Evolutionary conservation across 345 rosid species (phyloP).

Genomic region (Orychophragmus violaceus): DNA sequence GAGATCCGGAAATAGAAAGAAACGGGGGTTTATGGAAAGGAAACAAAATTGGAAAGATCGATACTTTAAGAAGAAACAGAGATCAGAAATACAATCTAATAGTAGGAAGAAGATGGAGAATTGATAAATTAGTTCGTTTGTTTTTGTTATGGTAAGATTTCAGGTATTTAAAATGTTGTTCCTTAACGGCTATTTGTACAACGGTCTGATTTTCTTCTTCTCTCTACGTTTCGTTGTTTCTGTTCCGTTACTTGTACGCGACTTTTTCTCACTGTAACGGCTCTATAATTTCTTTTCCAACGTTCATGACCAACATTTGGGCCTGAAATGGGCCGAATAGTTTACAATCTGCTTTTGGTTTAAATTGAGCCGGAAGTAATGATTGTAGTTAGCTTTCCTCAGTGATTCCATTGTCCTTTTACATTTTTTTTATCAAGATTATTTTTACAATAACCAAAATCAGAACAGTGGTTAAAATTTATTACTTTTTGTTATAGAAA

Average conservation of each 20-base stretch:
- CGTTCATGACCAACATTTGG: neutral
- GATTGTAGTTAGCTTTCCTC: too few relatives aligned
- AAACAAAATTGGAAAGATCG: neutral
- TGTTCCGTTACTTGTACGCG: neutral
- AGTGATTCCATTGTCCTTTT: too few relatives aligned
- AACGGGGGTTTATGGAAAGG: neutral
- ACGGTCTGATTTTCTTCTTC: constrained; percentile 50
- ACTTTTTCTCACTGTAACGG: constrained; percentile 17
- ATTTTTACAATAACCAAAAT: too few relatives aligned
- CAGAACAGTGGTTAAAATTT: too few relatives aligned
- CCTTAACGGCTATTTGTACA: constrained; percentile 33
- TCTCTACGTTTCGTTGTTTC: constrained; percentile 5
- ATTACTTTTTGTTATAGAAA: too few relatives aligned
- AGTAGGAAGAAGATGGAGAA: constrained; percentile 13
- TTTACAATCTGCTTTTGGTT: neutral
- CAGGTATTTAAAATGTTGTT: constrained; percentile 40
- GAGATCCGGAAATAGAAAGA: constrained; percentile 13
- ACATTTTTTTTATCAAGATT: too few relatives aligned
- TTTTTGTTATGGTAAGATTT: neutral
- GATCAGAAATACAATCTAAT: neutral
- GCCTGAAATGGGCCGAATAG: neutral
- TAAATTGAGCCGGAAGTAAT: too few relatives aligned
- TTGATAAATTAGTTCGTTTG: neutral
- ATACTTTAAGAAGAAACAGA: neutral
- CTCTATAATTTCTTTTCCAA: constrained; percentile 8